These are phyloP conservation scores for Fusarium sp. DNA, from an alignment of 2,329 filamentous ascomycete species.

Conservation along the genomic window DNA sequence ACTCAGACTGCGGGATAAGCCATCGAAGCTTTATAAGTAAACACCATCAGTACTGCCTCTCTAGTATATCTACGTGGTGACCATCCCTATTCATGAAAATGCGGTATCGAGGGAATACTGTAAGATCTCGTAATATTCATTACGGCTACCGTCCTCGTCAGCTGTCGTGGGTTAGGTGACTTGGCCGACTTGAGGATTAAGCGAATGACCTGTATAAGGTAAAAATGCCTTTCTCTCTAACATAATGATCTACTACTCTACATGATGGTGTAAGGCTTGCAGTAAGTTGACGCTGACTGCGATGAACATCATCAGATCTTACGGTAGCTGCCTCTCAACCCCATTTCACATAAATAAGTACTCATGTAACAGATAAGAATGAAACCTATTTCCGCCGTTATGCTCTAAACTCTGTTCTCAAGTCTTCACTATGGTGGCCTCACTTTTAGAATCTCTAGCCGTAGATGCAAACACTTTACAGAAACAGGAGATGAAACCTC, in stretches of 20 bases:
- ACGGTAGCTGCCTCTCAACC: background rate
- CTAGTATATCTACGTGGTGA: too few species aligned
- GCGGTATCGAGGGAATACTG: background rate
- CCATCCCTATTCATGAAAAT: background rate
- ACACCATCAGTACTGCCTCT: background rate
- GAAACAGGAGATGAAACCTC: slow-evolving; percentile 9
- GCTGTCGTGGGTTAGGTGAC: background rate
- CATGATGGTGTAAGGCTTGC: background rate
- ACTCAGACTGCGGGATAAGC: background rate
- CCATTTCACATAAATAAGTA: background rate
- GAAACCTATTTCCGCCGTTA: rapidly evolving
- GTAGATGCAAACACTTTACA: slow-evolving; percentile 4
- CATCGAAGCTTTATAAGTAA: background rate
- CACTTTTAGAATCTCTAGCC: slow-evolving; percentile 7
- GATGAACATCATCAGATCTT: background rate
- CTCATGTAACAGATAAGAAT: too few species aligned
- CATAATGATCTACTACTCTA: background rate
- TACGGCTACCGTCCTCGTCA: background rate
- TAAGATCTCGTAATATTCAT: background rate
- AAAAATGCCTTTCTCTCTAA: background rate
- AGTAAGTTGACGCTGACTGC: background rate
- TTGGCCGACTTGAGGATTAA: background rate
- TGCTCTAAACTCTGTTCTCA: background rate
- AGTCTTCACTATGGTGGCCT: background rate
- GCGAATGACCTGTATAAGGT: background rate